Evolutionary conservation across 495 filamentous ascomycete species (phyloP).

Genomic region (Mytilinidion resinicola): DNA sequence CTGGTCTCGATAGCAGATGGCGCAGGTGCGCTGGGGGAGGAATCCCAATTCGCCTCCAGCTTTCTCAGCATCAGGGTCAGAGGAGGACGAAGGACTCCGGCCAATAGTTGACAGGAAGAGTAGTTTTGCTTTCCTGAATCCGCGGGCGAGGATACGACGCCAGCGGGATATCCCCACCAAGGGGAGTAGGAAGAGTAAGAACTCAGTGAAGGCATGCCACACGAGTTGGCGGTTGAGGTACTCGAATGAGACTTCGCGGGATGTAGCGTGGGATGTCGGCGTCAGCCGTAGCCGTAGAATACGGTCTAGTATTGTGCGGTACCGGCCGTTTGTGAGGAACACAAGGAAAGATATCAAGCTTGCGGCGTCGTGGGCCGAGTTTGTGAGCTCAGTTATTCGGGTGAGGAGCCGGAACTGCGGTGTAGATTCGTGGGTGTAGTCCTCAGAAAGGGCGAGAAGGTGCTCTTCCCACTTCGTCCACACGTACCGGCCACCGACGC

Average conservation of each 20-base stretch:
- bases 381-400: slow-evolving; percentile 59
- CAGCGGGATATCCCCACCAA: slow-evolving; percentile 89
- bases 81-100: slow-evolving; percentile 35
- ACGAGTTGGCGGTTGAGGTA: slow-evolving; percentile 96
- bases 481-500: slow-evolving; percentile 78
- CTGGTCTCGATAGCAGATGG: slow-evolving; percentile 94
- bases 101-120: slow-evolving; percentile 44
- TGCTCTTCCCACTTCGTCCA: slow-evolving; percentile 83
- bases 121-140: slow-evolving; percentile 69
- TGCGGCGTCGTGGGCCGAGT: slow-evolving; percentile 68
- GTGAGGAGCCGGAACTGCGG: slow-evolving; percentile 52
- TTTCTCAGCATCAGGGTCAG: slow-evolving; percentile 44
- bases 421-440: slow-evolving; percentile 32
- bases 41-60: slow-evolving; percentile 67
- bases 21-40: slow-evolving; percentile 89
- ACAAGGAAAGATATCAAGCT: slow-evolving; percentile 80
- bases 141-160: slow-evolving; percentile 79
- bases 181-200: slow-evolving; percentile 89
- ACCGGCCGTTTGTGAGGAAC: slow-evolving; percentile 83
- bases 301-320: slow-evolving; percentile 85
- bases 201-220: slow-evolving; percentile 98
- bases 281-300: slow-evolving; percentile 79
- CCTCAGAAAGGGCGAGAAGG: slow-evolving; percentile 31
- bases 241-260: slow-evolving; percentile 89
- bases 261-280: slow-evolving; percentile 72